Conservation (phyloP, 108 stramenopile genomes). For the Schizochytrium sp. region DNA sequence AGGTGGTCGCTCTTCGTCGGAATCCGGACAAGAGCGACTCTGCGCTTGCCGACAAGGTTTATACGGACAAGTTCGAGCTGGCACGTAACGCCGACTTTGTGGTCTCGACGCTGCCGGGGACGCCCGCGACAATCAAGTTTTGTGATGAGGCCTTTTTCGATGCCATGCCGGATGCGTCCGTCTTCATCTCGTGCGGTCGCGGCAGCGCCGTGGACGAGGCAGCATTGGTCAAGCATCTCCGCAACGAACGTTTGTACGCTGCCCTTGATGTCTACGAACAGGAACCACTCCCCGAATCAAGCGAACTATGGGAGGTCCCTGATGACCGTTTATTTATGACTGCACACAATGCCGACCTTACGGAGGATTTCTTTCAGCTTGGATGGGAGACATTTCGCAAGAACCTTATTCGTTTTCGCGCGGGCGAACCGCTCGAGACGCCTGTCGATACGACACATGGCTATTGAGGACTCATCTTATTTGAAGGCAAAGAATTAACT, state of each 20-base stretch:
- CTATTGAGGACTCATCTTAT: background rate
- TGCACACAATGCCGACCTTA: slow-evolving; percentile 55
- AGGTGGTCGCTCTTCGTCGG: slow-evolving; percentile 60
- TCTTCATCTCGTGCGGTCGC: slow-evolving; percentile 78
- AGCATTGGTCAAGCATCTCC: slow-evolving; percentile 60
- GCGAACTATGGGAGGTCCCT: slow-evolving; percentile 60
- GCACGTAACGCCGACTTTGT: slow-evolving; percentile 31
- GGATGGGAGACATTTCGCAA: background rate
- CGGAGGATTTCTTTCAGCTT: slow-evolving; percentile 18
- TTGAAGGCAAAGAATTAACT: too few species aligned
- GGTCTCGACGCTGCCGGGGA: slow-evolving; percentile 67
- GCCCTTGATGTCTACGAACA: slow-evolving; percentile 71
- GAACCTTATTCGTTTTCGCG: background rate
- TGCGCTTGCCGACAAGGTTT: slow-evolving; percentile 41
- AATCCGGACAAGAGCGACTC: slow-evolving; percentile 33
- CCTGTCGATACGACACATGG: background rate
- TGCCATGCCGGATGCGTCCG: slow-evolving; percentile 58
- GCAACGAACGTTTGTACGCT: slow-evolving; percentile 61
- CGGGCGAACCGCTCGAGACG: background rate
- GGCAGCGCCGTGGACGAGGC: slow-evolving; percentile 75
- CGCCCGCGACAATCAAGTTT: slow-evolving; percentile 67
- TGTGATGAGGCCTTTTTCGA: slow-evolving; percentile 50
- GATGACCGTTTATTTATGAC: slow-evolving; percentile 64
- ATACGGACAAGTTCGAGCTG: slow-evolving; percentile 41
- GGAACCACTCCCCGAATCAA: slow-evolving; percentile 68